Percentiles rank a stretch among this genome's conserved stretches.
These are phyloP conservation scores for Chalciporus piperatus DNA, from an alignment of 768 basidiomycete species.

Conservation along the genomic window DNA sequence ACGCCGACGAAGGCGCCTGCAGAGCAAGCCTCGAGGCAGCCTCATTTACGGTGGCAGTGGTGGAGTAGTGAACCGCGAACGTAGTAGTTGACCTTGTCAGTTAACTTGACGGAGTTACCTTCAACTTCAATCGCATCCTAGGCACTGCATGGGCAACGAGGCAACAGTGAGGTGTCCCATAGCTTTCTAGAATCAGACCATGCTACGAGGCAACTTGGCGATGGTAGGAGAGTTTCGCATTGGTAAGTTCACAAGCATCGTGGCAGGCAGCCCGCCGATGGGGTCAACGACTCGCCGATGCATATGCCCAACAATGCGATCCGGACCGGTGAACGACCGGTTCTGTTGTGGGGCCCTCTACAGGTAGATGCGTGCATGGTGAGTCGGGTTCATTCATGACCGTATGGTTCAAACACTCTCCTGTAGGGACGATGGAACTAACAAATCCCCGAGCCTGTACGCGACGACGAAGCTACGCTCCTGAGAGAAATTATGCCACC, in stretches of 20 bases:
- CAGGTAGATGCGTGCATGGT: too few species aligned
- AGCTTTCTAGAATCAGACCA: conserved; percentile 1
- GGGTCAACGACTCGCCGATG: too few species aligned
- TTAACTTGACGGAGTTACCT: conserved; percentile 11
- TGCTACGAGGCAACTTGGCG: not conserved
- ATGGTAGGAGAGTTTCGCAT: not conserved
- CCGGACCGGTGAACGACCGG: too few species aligned
- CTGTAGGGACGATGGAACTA: too few species aligned
- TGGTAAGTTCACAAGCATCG: not conserved
- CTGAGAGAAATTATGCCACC: too few species aligned
- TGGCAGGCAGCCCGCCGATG: too few species aligned
- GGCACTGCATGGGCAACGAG: conserved; percentile 20
- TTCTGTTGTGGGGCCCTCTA: too few species aligned
- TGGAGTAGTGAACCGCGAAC: not conserved
- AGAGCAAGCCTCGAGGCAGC: conserved; percentile 27
- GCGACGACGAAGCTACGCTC: too few species aligned
- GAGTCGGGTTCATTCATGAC: too few species aligned
- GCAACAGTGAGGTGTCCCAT: conserved; percentile 18
- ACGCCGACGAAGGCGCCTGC: not conserved
- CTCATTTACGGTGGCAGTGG: conserved; percentile 26
- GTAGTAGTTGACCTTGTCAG: conserved; percentile 9
- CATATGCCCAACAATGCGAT: too few species aligned
- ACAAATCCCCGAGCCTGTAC: too few species aligned
- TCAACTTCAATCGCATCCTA: conserved; percentile 3
- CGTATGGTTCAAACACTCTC: too few species aligned